Evolutionary conservation across 495 filamentous ascomycete genomes (phyloP).

Genomic region (Lophiotrema nucula): DNA sequence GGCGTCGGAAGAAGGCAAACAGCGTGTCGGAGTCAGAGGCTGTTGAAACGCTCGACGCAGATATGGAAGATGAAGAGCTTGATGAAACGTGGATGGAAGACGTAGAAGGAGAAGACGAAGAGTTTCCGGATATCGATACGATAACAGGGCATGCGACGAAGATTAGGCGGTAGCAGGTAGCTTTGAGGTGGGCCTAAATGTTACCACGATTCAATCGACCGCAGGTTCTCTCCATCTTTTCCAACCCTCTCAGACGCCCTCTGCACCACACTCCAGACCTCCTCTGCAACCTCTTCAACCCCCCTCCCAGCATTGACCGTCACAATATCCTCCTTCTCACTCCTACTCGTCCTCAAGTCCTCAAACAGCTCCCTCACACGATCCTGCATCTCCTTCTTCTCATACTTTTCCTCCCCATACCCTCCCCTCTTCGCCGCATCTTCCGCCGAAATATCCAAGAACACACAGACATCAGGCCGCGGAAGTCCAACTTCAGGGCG

Average conservation of each 20-base stretch:
- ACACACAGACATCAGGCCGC: slow-evolving; percentile 81
- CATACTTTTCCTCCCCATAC: slow-evolving; percentile 86
- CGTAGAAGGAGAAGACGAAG: slow-evolving; percentile 23
- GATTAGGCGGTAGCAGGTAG: no score
- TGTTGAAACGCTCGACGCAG: slow-evolving; percentile 9
- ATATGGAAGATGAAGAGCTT: slow-evolving; percentile 32
- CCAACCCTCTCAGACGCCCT: slow-evolving; percentile 43
- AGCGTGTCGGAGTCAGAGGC: slow-evolving; percentile 6
- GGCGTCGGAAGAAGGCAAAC: slow-evolving; percentile 42
- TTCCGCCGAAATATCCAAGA: slow-evolving; percentile 73
- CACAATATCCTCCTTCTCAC: slow-evolving; percentile 39
- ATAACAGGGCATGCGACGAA: no score
- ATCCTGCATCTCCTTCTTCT: slow-evolving; percentile 77
- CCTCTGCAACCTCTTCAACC: slow-evolving; percentile 34
- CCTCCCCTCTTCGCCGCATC: slow-evolving; percentile 74
- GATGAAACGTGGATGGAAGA: slow-evolving; percentile 25
- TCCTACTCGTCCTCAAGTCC: slow-evolving; percentile 25
- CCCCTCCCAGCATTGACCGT: slow-evolving; percentile 52
- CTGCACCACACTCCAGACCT: slow-evolving; percentile 11
- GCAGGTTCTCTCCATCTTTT: slow-evolving; percentile 40
- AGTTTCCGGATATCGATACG: no score
- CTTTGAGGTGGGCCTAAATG: no score
- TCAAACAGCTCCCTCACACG: slow-evolving; percentile 72
- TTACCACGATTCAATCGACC: slow-evolving; percentile 46
- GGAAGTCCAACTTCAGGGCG: slow-evolving; percentile 85